Conservation (phyloP, 1,139 yeast species). For the Protomyces lactucae-debilis region DNA sequence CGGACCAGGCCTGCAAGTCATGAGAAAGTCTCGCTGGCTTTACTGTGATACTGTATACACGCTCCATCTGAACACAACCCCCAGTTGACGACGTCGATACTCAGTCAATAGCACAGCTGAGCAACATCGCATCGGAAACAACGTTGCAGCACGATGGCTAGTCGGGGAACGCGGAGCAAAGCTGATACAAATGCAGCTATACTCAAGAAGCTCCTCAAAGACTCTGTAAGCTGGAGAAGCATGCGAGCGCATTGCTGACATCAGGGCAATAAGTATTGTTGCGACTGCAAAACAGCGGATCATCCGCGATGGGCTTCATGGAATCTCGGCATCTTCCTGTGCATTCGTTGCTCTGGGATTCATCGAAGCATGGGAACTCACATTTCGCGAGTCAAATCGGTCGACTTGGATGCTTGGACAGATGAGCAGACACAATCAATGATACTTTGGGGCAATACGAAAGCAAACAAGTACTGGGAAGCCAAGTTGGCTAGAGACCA, state of each 20-base stretch:
- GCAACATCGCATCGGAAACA: no score
- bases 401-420: conserved; percentile 94
- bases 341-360: conserved; percentile 90
- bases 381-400: conserved; percentile 68
- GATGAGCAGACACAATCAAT: conserved; percentile 82
- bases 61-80: no score
- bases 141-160: neutral
- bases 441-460: conserved; percentile 80
- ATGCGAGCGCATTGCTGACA: neutral
- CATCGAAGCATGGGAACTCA: conserved; percentile 96
- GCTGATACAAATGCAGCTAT: conserved; percentile 54
- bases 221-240: conserved; percentile 42
- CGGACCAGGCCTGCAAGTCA: no score
- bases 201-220: conserved; percentile 65
- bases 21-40: no score
- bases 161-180: conserved; percentile 33
- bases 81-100: no score
- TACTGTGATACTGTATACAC: no score
- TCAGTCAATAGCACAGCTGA: neutral
- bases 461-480: conserved; percentile 79
- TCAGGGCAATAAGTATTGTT: conserved; percentile 65
- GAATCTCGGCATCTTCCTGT: conserved; percentile 87
- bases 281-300: conserved; percentile 81
- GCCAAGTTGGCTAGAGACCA: conserved; percentile 63
- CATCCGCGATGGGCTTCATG: conserved; percentile 99